A percentile compares a stretch with the other conserved stretches of the same genome.
Evolutionary conservation across 2,329 filamentous ascomycete genomes (phyloP).

Genomic region (Botryosphaeria dothidea): DNA sequence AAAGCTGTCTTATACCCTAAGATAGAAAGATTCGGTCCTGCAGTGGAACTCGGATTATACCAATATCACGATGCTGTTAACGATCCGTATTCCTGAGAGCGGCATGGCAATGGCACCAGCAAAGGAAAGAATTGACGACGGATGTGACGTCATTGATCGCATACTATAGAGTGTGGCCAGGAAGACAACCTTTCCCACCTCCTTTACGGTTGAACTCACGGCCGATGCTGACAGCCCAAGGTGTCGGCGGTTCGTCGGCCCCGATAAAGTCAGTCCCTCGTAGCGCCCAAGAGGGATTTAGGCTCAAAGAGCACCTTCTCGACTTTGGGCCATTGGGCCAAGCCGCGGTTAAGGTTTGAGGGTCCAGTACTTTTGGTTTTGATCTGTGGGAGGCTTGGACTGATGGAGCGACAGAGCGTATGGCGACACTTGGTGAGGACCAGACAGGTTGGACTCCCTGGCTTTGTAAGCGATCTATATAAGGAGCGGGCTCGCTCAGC

Average conservation of each 20-base stretch:
- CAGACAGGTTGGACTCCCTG: not conserved
- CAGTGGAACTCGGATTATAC: too few relatives aligned
- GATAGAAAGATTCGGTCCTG: slow-evolving; percentile 1
- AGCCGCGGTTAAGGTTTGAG: not conserved
- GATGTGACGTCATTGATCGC: not conserved
- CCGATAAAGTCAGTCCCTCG: not conserved
- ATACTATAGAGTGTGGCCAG: not conserved
- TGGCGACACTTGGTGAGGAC: too few relatives aligned
- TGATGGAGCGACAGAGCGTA: not conserved
- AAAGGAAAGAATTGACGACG: not conserved
- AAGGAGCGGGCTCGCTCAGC: not conserved
- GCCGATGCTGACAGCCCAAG: not conserved
- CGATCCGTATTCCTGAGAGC: too few relatives aligned
- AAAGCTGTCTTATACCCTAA: not conserved
- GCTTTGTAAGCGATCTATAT: slow-evolving; percentile 8
- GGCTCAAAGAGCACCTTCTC: not conserved
- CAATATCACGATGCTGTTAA: not conserved
- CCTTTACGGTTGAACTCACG: not conserved
- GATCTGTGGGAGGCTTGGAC: not conserved
- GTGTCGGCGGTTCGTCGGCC: not conserved
- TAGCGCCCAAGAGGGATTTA: not conserved
- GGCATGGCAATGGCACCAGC: not conserved
- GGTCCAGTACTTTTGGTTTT: not conserved
- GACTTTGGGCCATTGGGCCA: not conserved
- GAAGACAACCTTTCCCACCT: not conserved